Base-by-base conservation (phyloP, 441 rosid species). In the Croton laevigatus region DNA sequence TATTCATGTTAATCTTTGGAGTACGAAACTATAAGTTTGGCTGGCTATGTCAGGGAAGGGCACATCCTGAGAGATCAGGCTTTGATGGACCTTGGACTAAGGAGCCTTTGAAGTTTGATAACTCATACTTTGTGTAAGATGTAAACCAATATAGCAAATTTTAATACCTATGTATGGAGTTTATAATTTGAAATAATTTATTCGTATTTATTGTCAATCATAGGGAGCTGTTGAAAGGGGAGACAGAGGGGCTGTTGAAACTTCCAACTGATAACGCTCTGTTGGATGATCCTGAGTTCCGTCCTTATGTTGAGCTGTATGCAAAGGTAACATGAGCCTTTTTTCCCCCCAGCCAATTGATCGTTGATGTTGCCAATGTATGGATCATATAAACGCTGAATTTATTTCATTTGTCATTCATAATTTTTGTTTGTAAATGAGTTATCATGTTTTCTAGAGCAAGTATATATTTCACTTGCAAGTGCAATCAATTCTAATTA, bases 51-150 rank as follows among this genome's bases (percentile, higher is more conserved):
- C 61, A 78, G 97, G 98, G 97, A 80, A 81, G 79, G 79, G 96
- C 96, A 59, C 98, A 91, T 79, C 89, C 79, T 8, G 93, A 94
- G 73, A 85, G 97, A 80, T 91, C 97, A 22, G 91, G 94, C 65
- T 94, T 94, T 64, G 93, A 91, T 57, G 98, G 98, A 49, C 86
- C 96, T 44, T 94, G 98, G 98, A 94, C 97, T 37, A 66, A 77
- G 76, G 94, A 91, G 71, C 94, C 98, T 38, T 83, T 91, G 72
- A 88, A 86, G 82, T 94, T 94, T 63, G 96, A 89, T 68, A 91
- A 91, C 83, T 87, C 97, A 2, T 91, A 94, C 79, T 94, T 89
- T 27, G 78, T 82, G 98, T 91, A 87, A 86, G 73, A 64, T 74
- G 72, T 57, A 34, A 69, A 66, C 48, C 22, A 40, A 3, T 51